Evolutionary conservation across 176 grass and related monocot species (phyloP).

Genomic region (Aegilops bicornis): DNA sequence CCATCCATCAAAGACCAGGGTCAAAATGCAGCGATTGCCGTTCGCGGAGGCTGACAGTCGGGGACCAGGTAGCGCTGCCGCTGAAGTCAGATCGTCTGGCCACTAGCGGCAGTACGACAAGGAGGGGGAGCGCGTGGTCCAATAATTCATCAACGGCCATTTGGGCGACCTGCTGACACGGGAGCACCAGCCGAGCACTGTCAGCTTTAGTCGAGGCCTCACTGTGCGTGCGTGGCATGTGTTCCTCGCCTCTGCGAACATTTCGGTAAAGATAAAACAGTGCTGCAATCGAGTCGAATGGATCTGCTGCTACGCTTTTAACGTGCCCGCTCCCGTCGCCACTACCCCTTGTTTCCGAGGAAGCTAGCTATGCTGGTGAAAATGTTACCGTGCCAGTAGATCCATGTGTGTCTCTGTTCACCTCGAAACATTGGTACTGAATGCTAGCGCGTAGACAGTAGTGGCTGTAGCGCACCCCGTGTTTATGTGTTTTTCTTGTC

Average conservation of each 20-base stretch:
- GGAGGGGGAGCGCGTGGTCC: slow-evolving; percentile 13
- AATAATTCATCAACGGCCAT: slow-evolving; percentile 60
- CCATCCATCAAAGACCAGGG: no score
- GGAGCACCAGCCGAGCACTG: slow-evolving; percentile 35
- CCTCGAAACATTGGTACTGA: neutral
- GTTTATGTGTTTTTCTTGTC: no score
- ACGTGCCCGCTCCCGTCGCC: neutral
- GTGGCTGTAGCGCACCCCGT: no score
- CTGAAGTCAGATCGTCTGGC: slow-evolving; percentile 18
- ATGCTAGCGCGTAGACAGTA: neutral
- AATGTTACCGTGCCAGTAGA: neutral
- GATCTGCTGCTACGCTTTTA: slow-evolving; percentile 18
- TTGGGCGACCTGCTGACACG: slow-evolving; percentile 33
- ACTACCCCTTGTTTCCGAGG: slow-evolving; percentile 19
- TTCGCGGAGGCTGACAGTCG: neutral
- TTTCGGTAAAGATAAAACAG: slow-evolving; percentile 11
- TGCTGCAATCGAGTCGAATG: neutral
- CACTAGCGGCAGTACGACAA: neutral
- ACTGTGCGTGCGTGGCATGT: slow-evolving; percentile 18
- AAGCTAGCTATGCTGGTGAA: neutral
- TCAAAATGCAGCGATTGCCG: neutral
- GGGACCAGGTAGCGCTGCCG: neutral
- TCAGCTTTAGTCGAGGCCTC: slow-evolving; percentile 41
- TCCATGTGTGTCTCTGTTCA: neutral
- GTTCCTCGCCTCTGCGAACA: slow-evolving; percentile 5